A percentile compares a stretch with the other conserved stretches of the same genome.
These are phyloP conservation scores for Tetrastigma voinierianum DNA, from an alignment of 164 flowering plant species.

Conservation along the genomic window DNA sequence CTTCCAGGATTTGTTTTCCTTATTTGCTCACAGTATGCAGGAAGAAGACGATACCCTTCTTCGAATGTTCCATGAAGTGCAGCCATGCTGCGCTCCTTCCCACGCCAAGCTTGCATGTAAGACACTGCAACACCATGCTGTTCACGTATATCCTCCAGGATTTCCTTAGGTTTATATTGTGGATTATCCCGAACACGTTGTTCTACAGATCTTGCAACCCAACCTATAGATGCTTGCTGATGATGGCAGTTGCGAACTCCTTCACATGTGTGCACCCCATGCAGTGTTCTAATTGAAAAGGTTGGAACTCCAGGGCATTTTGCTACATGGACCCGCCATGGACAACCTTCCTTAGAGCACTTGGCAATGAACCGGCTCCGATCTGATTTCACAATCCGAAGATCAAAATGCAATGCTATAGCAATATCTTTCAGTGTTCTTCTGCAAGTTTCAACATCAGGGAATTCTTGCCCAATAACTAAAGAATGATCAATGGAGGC, in stretches of 20 bases:
- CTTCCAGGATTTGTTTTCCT: conserved; percentile 49
- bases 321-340: conserved; percentile 97
- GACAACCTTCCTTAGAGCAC: conserved; percentile 95
- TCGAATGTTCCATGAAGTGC: conserved; percentile 69
- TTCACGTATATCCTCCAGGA: conserved; percentile 80
- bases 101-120: conserved; percentile 99
- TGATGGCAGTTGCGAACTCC: conserved; percentile 90
- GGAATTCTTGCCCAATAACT: conserved; percentile 82
- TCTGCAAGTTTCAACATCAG: conserved; percentile 66
- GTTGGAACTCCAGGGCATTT: conserved; percentile 87
- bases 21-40: conserved; percentile 47
- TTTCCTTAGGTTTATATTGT: conserved; percentile 91
- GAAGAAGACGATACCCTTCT: conserved; percentile 53
- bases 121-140: conserved; percentile 97
- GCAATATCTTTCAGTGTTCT: conserved; percentile 84
- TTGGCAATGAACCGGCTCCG: conserved; percentile 94
- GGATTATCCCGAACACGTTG: conserved; percentile 86
- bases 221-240: conserved; percentile 96
- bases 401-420: conserved; percentile 88
- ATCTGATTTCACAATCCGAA: conserved; percentile 97
- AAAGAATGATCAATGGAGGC: conserved; percentile 38
- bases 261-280: conserved; percentile 91
- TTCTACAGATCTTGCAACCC: conserved; percentile 99
- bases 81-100: conserved; percentile 98
- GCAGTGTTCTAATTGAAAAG: conserved; percentile 80